Evolutionary conservation across 371 early-diverging fungal species (phyloP).

Genomic region (Mucor piriformis): DNA sequence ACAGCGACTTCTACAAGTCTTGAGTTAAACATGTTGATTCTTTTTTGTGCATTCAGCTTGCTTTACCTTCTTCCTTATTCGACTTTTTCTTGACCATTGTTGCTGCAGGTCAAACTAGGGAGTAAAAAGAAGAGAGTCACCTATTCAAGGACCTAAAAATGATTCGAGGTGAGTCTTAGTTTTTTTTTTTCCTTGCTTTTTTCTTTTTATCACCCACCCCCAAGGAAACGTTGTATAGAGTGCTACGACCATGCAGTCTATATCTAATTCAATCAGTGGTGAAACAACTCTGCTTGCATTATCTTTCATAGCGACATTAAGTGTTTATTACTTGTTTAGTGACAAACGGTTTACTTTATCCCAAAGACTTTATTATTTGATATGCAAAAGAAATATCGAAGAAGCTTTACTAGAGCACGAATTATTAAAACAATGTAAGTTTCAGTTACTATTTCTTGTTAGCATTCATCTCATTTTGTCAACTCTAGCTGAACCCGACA

Average conservation of each 20-base stretch:
- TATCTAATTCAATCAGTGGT: neutral
- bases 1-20: conserved; percentile 23
- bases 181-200: neutral
- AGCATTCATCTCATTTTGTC: neutral
- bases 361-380: conserved; percentile 37
- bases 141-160: no score
- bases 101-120: neutral
- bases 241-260: neutral
- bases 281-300: conserved; percentile 14
- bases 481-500: conserved; percentile 40
- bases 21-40: no score
- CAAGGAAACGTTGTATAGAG: neutral
- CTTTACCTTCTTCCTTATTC: conserved; percentile 19
- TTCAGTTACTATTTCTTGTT: neutral
- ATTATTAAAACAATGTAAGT: conserved; percentile 34
- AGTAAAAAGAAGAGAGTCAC: neutral
- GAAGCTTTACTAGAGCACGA: conserved; percentile 41
- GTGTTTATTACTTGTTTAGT: conserved; percentile 11
- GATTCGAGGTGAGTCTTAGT: no score
- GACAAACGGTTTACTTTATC: conserved; percentile 21
- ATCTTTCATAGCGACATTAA: conserved; percentile 5
- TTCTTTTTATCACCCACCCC: neutral
- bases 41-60: no score
- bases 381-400: conserved; percentile 39
- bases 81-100: conserved; percentile 21